Base-by-base conservation (phyloP, 106 monocot species). In the Allium fistulosum region DNA sequence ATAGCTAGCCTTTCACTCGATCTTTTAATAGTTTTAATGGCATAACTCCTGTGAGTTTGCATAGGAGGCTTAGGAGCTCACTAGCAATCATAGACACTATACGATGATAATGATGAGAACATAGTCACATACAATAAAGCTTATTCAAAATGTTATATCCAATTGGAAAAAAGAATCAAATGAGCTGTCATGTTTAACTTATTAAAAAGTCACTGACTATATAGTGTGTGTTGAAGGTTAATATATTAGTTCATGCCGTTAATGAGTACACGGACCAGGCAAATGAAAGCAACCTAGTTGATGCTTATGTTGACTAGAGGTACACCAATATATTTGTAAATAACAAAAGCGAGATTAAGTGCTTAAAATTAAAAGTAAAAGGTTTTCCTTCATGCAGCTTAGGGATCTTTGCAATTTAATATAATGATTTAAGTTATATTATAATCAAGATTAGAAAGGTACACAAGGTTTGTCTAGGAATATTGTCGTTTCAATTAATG, bases 81-180 rank as follows among this genome's bases (percentile, higher is more conserved):
- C 50, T 13, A 52, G 67, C 9, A 67, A 67, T 52, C 67, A 67
- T 51, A 67, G 67, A 52, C 22, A 22, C 48, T 17, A 67, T 52
- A 67, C 52, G 53, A 67, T 67, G 67, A 67, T 67, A 52, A 49
- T 50, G 53, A 12, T 4, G 37, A 67, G 14, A 11, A 27, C 7
- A 67, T 50, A 67, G 46, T 52, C 22, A 26, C 53, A 50, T 26
- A 67, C 50, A 51, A 14, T 50, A 51, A 48, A 52, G 52, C 52
- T 48, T 11, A 65, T 49, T 17, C 10, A 48, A 11, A 18, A 46
- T 28, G 12, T 28, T 7, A 27, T n/a, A 4, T 48, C 11, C 67
- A 53, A 67, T 48, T 67, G 67, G 67, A 67, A 52, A 11, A 67
- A 27, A 53, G 67, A 67, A 67, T 67, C 51, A 67, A 51, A 67